These are phyloP conservation scores for Boeremia lycopersici DNA, from an alignment of 2,329 filamentous ascomycete genomes.

Conservation along the genomic window DNA sequence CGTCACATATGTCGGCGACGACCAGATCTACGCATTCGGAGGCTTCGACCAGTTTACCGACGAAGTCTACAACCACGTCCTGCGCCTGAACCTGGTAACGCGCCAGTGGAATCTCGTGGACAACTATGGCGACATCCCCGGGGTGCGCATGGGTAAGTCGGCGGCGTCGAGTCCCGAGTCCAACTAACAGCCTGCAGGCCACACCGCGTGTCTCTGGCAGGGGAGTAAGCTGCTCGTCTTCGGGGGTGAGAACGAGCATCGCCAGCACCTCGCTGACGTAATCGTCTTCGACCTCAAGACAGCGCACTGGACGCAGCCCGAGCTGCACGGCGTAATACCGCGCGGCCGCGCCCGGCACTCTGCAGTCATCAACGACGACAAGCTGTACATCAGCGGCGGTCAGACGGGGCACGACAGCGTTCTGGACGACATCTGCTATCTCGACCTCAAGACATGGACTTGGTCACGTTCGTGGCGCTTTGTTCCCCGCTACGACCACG, in stretches of 20 bases:
- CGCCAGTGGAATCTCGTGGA: conserved; percentile 95
- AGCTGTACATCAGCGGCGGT: conserved; percentile 94
- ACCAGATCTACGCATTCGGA: conserved; percentile 97
- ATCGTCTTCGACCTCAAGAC: conserved; percentile 95
- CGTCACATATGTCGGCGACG: conserved; percentile 97
- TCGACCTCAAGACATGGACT: conserved; percentile 95
- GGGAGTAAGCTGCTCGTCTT: conserved; percentile 96
- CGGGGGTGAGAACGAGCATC: conserved; percentile 96
- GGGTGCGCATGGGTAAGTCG: conserved; percentile 86
- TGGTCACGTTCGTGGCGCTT: conserved; percentile 98
- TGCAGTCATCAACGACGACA: conserved; percentile 93
- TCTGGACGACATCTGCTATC: conserved; percentile 93
- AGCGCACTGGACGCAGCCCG: conserved; percentile 92
- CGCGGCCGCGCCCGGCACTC: conserved; percentile 92
- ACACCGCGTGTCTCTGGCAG: conserved; percentile 92
- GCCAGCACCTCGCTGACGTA: conserved; percentile 92
- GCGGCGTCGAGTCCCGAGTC: neutral
- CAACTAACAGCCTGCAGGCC: conserved; percentile 62
- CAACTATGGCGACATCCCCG: conserved; percentile 97
- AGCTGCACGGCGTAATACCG: conserved; percentile 81
- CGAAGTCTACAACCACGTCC: conserved; percentile 97
- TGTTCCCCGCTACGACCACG: conserved; percentile 92
- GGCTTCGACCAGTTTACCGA: conserved; percentile 99
- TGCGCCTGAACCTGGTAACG: conserved; percentile 83
- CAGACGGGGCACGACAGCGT: conserved; percentile 94